Base-by-base conservation (phyloP, 129 eudicot genomes). In the Saussurea involucrata region DNA sequence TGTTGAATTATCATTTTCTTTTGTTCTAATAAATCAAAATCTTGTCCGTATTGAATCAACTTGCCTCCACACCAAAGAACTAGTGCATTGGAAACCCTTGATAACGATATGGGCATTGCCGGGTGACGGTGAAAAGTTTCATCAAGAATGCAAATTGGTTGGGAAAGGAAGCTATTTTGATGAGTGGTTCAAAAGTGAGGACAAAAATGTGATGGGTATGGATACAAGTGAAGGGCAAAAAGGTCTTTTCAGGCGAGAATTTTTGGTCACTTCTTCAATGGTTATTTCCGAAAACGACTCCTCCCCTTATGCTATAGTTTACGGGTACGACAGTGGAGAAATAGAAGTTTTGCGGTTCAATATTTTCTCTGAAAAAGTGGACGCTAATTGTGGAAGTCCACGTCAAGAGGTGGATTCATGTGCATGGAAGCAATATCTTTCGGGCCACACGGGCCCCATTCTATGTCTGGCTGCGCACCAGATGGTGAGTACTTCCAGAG, bases 381-480 rank as follows among this genome's bases (percentile, higher is more conserved):
- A 74, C 55, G 64, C 81, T 57, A 37, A 42, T 78, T 34, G n/a
- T 63, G 42, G 61, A 55, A 80, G 63, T 77, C 69, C 78, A 32
- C 33, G 29, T 72, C 82, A 76, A 75, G 87, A 84, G 61, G 63
- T 79, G 31, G 82, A 87, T 79, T 69, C 88, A 77, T 81, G 82
- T 74, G 90, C 85, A 24, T 58, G 78, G 25, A 91, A 86, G 68
- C 88, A 85, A 34, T 79, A 70, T 67, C 93, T 95, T 72, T 77
- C 87, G 0, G 99, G 99, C 33, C 99, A 95, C 83, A 88, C 83
- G 7, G 97, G 95, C 53, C 87, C 96, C 9, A 86, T 95, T 11
- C 85, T 90, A 53, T 95, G 99, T 80, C 83, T 95, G 81, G 99
- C 99, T 46, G 86, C 97, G 12, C 99, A 95, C 78, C 90, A 70